These are phyloP conservation scores for Lignosus rhinocerotis DNA, from an alignment of 1,284 basidiomycete species.

Conservation along the genomic window DNA sequence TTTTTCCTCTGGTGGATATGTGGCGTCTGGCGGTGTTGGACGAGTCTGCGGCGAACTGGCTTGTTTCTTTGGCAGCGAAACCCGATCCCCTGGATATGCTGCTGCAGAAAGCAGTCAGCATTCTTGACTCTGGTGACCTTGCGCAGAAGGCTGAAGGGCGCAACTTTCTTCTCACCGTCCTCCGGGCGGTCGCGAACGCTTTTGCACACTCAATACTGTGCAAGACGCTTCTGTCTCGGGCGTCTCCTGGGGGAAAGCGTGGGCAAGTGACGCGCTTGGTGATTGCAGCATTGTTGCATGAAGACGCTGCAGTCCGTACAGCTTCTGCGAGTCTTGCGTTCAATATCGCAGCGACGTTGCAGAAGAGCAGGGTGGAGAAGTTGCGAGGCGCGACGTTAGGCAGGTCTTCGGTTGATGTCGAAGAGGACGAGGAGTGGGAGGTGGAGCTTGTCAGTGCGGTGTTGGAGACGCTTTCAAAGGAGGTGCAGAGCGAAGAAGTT, in stretches of 20 bases:
- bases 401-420: conserved; percentile 31
- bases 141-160: conserved; percentile 34
- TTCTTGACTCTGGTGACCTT: conserved; percentile 31
- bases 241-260: conserved; percentile 24
- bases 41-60: conserved; percentile 53
- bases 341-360: conserved; percentile 68
- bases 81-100: conserved; percentile 44
- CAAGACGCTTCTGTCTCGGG: conserved; percentile 46
- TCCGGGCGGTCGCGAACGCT: conserved; percentile 77
- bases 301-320: conserved; percentile 68
- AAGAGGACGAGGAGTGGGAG: conserved; percentile 78
- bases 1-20: conserved; percentile 84
- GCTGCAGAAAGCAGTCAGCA: conserved; percentile 42
- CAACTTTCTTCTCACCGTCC: conserved; percentile 66
- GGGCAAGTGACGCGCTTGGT: conserved; percentile 42
- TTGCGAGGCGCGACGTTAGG: conserved; percentile 35
- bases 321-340: conserved; percentile 83
- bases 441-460: conserved; percentile 80
- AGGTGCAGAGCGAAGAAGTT: conserved; percentile 75
- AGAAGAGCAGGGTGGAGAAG: conserved; percentile 54
- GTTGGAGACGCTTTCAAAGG: conserved; percentile 71
- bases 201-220: conserved; percentile 60
- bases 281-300: conserved; percentile 67
- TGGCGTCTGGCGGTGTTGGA: conserved; percentile 82
- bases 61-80: conserved; percentile 36